Base-by-base conservation (phyloP, 805 yeast genomes). In the Metschnikowia bowlesiae region DNA sequence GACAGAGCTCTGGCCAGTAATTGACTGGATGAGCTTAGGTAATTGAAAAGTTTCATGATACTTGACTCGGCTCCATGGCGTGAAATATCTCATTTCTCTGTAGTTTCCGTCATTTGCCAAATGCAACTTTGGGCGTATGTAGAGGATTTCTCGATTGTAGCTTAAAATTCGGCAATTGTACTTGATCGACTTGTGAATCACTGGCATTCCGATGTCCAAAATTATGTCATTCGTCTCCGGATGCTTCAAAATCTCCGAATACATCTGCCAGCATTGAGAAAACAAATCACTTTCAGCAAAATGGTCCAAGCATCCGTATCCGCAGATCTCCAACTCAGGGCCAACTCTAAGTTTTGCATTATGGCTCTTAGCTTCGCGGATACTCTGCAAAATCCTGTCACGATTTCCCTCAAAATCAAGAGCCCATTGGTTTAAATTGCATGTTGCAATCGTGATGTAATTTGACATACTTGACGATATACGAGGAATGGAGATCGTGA, bases 401-500 rank as follows among this genome's bases (percentile, higher is more conserved):
- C 97, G 78, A 68, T 94, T 94, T 5, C 99, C 99, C 67, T 92
- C 98, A 67, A 89, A 94, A 66, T 94, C 99, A 48, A 94, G 75
- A 0, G 99, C 97, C 99, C 99, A 94, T 78, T 94, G 99, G 71
- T 94, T 94, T 56, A 94, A 76, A 61, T 91, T 89, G 69, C 98
- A 92, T 1, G 98, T 91, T 1, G 98, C 91, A 35, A 92, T 73
- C 0, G 97, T 92, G 44, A 91, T 83, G 50, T 86, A 78, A 48
- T 89, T 94, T 0, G 95, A 91, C 97, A 91, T 91, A 29, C 18
- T 42, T 10, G 40, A 48, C 11, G 10, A 16, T 39, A 18, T 26
- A 34, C 8, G 32, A 11, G 14, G 14, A 32, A 14, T 28, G 11
- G 46, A 36, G 46, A 35, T 35, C 28, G 11, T 36, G 40, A 44